phyloP scores from a whole-genome alignment of 805 yeast species.

The Myxozyma mucilagina region DNA sequence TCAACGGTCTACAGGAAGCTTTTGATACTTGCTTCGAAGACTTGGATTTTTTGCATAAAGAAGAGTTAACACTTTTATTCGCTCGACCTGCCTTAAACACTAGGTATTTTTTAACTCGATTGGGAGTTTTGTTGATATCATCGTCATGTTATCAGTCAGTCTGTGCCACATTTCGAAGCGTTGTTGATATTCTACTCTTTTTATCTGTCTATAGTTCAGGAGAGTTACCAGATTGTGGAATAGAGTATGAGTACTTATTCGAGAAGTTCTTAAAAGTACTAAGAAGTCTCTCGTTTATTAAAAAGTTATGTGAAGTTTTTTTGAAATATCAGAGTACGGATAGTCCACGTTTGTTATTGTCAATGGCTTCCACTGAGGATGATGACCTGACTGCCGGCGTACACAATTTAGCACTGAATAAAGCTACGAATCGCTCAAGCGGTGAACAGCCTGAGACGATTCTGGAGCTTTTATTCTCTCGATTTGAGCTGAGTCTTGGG shows the following conservation, averaged over 20 bases:
- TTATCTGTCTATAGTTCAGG: constrained; percentile 21
- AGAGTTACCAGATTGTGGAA: constrained; percentile 13
- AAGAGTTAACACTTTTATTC: neutral
- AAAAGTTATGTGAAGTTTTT: constrained; percentile 4
- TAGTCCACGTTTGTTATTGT: neutral
- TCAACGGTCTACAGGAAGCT: constrained; percentile 18
- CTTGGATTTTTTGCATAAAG: constrained; percentile 6
- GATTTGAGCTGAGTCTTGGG: constrained; percentile 10
- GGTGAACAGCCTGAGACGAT: neutral
- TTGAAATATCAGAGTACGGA: neutral
- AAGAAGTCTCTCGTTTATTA: constrained; percentile 7
- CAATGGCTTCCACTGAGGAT: neutral
- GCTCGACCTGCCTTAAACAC: constrained; percentile 16
- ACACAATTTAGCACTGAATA: constrained; percentile 3
- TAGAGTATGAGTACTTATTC: constrained; percentile 15
- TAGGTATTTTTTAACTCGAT: constrained; percentile 3
- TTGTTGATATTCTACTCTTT: constrained; percentile 21
- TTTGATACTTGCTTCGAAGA: constrained; percentile 14
- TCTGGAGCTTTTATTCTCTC: constrained; percentile 8
- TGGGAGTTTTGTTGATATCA: constrained; percentile 7
- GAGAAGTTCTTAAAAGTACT: constrained; percentile 8
- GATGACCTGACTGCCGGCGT: neutral
- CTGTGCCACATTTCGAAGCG: neutral
- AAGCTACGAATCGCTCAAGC: neutral
- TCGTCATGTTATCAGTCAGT: constrained; percentile 6